phyloP scores from a whole-genome alignment of 805 yeast species.

The Myxozyma geophila region DNA sequence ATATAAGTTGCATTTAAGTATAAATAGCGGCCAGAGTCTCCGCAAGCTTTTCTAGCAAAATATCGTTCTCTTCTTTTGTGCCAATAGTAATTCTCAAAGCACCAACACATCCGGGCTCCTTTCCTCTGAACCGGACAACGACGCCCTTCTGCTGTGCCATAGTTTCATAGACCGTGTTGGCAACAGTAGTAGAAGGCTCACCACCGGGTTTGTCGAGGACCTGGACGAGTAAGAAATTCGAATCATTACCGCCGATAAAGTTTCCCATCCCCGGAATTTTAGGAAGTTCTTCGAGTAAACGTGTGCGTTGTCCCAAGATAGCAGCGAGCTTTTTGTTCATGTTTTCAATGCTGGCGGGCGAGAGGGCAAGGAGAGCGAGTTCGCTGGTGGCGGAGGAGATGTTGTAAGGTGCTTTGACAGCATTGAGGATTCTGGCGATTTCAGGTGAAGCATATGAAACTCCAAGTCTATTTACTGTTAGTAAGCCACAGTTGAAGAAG shows the following conservation, averaged over 20 bases:
- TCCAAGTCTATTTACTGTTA: conserved; percentile 55
- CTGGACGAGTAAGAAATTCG: conserved; percentile 82
- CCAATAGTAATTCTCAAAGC: conserved; percentile 88
- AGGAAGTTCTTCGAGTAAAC: conserved; percentile 59
- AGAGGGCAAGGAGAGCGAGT: conserved; percentile 75
- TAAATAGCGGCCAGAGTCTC: conserved; percentile 40
- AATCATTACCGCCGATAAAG: conserved; percentile 81
- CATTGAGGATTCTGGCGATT: conserved; percentile 71
- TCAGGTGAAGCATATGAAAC: conserved; percentile 67
- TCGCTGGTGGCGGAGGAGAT: conserved; percentile 80
- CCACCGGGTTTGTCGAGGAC: conserved; percentile 63
- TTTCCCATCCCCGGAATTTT: conserved; percentile 67
- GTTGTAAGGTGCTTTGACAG: conserved; percentile 96
- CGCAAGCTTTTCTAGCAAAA: conserved; percentile 57
- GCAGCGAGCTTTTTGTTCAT: conserved; percentile 62
- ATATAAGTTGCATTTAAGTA: not conserved
- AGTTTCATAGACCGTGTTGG: conserved; percentile 64
- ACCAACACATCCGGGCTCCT: conserved; percentile 86
- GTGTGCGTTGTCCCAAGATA: conserved; percentile 60
- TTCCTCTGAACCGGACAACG: conserved; percentile 90
- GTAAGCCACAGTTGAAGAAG: no score
- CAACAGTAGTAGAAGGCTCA: conserved; percentile 67
- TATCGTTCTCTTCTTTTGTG: conserved; percentile 71
- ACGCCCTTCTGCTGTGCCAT: conserved; percentile 76
- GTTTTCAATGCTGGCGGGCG: conserved; percentile 56